These are phyloP conservation scores for Exophiala sp. DNA, from an alignment of 2,329 filamentous ascomycete species.

Conservation along the genomic window DNA sequence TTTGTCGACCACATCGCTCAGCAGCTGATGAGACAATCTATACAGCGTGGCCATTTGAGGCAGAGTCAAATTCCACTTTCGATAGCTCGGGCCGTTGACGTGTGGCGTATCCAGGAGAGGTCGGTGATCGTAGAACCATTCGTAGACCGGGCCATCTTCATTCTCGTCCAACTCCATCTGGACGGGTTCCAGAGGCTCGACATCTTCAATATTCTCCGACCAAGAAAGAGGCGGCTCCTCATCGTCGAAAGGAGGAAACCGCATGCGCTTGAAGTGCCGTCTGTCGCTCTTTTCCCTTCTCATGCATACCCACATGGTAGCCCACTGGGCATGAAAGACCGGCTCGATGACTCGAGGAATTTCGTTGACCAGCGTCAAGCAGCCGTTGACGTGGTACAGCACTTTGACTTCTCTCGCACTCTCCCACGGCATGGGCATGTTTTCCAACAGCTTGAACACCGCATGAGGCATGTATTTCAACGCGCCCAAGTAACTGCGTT, in stretches of 20 bases:
- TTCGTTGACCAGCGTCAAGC: slow-evolving; percentile 93
- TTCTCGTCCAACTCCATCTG: slow-evolving; percentile 96
- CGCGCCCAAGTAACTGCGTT: slow-evolving; percentile 93
- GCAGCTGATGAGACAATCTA: slow-evolving; percentile 79
- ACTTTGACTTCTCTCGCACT: slow-evolving; percentile 94
- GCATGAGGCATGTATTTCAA: slow-evolving; percentile 99
- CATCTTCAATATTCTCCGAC: slow-evolving; percentile 98
- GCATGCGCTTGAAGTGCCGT: slow-evolving; percentile 96
- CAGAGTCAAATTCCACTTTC: slow-evolving; percentile 84
- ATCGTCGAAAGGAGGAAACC: slow-evolving; percentile 96
- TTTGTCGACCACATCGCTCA: slow-evolving; percentile 87
- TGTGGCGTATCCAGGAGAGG: slow-evolving; percentile 86
- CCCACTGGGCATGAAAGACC: slow-evolving; percentile 97
- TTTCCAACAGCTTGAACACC: slow-evolving; percentile 92
- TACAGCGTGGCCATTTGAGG: slow-evolving; percentile 96
- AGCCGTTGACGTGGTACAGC: slow-evolving; percentile 96
- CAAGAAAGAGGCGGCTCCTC: slow-evolving; percentile 96
- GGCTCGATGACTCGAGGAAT: slow-evolving; percentile 94
- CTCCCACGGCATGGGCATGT: slow-evolving; percentile 99
- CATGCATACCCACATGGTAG: slow-evolving; percentile 99
- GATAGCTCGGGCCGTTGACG: slow-evolving; percentile 95
- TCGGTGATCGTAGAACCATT: slow-evolving; percentile 96
- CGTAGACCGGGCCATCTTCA: slow-evolving; percentile 83
- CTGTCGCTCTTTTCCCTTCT: slow-evolving; percentile 94
- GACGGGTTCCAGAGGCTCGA: slow-evolving; percentile 93